phyloP scores from a whole-genome alignment of 345 rosid species.

The Laguncularia racemosa region DNA sequence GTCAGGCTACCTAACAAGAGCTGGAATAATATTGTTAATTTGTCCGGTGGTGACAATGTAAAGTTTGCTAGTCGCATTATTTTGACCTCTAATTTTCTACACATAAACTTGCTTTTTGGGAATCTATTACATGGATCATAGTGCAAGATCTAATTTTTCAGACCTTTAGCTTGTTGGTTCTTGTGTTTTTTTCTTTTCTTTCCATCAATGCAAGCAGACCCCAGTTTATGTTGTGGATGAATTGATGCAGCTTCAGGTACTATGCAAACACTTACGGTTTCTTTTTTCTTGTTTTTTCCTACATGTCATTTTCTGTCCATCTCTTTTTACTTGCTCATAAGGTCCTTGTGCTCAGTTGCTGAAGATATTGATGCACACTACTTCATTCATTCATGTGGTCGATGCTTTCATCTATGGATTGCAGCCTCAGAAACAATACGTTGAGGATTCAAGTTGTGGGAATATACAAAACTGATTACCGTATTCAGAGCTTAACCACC shows the following conservation, averaged over 20 bases:
- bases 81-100: background rate
- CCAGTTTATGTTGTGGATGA: constrained; percentile 99
- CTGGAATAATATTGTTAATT: constrained; percentile 94
- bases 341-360: constrained; percentile 27
- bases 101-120: background rate
- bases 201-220: constrained; percentile 97
- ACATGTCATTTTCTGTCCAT: constrained; percentile 4
- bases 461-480: constrained; percentile 90
- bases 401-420: constrained; percentile 3
- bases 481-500: constrained; percentile 91
- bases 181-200: constrained; percentile 89
- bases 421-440: constrained; percentile 97
- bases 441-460: constrained; percentile 90
- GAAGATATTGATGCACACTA: background rate
- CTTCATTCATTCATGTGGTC: background rate
- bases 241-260: constrained; percentile 91
- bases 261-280: background rate
- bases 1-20: constrained; percentile 97
- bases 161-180: constrained; percentile 97
- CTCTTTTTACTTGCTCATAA: constrained; percentile 31
- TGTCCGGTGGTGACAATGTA: constrained; percentile 98
- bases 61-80: background rate
- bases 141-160: constrained; percentile 18
- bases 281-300: background rate
- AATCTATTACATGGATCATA: background rate